Conservation (phyloP, 306 rosid genomes). For the Cicer judaicum region DNA sequence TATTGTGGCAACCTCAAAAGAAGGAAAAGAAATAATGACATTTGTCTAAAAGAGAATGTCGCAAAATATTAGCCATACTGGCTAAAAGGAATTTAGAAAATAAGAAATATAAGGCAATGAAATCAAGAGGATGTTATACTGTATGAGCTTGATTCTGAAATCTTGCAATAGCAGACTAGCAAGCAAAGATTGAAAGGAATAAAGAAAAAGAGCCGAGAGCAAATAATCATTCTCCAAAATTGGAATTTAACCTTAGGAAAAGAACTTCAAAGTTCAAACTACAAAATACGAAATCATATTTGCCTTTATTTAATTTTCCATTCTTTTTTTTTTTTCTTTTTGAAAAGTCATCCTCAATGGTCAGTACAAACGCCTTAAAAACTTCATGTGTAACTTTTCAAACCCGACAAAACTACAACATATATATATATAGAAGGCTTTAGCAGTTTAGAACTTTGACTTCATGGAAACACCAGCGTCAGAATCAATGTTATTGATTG, state of each 20-base stretch:
- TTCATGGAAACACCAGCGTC: slow-evolving; percentile 29
- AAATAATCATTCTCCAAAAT: slow-evolving; percentile 13
- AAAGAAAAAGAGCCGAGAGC: slow-evolving; percentile 21
- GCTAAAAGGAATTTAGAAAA: slow-evolving; percentile 3
- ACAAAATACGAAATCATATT: slow-evolving; percentile 19
- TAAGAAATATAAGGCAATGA: slow-evolving; percentile 15
- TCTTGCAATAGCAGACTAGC: slow-evolving; percentile 29
- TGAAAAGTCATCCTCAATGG: slow-evolving; percentile 19
- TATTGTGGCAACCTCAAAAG: slow-evolving; percentile 12
- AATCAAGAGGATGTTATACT: slow-evolving; percentile 6
- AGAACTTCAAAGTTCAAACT: slow-evolving; percentile 4
- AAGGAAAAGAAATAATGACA: background rate
- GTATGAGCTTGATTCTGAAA: slow-evolving; percentile 16
- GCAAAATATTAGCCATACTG: slow-evolving; percentile 6
- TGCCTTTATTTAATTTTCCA: slow-evolving; percentile 5
- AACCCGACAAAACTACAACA: slow-evolving; percentile 18
- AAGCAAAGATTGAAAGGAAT: slow-evolving; percentile 32
- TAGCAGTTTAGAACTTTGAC: slow-evolving; percentile 7
- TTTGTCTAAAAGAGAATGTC: background rate
- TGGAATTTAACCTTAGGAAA: background rate
- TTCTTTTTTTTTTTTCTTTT: background rate
- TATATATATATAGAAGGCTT: background rate
- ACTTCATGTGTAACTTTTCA: slow-evolving; percentile 12
- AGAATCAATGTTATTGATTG: background rate
- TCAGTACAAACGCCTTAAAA: slow-evolving; percentile 11